phyloP scores from a whole-genome alignment of 192 early-diverging fungal species.

The Rhizophagus sp. region DNA sequence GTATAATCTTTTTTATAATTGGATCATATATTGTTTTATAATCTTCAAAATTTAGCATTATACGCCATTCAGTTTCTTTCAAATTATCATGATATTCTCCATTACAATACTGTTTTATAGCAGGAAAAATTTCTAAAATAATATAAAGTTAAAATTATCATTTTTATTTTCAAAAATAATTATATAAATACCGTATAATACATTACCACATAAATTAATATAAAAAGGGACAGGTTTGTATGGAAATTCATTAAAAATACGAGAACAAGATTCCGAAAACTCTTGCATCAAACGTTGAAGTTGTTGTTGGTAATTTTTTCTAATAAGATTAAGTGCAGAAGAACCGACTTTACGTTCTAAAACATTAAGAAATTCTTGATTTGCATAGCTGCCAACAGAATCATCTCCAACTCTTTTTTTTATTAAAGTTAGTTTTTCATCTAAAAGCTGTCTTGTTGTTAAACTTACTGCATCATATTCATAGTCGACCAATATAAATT shows the following conservation, averaged over 20 bases:
- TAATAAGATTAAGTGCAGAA: background rate
- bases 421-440: background rate
- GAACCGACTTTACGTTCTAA: background rate
- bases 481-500: constrained; percentile 58
- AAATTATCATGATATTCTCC: background rate
- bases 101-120: background rate
- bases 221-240: background rate
- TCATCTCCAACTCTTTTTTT: background rate
- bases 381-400: background rate
- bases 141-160: too few species aligned
- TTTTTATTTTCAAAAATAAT: too few species aligned
- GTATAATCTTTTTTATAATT: constrained; percentile 51
- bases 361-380: background rate
- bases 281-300: background rate
- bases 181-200: too few species aligned
- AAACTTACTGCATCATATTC: constrained; percentile 57
- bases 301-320: background rate
- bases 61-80: background rate
- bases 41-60: background rate
- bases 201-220: too few species aligned
- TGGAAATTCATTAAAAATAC: background rate
- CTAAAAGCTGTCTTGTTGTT: constrained; percentile 31
- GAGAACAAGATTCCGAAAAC: background rate
- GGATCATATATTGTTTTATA: constrained; percentile 46
- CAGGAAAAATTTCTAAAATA: background rate